Percentiles rank a stretch among this genome's conserved stretches.
Conservation (phyloP, 176 grass and related monocot species). For the Oryza glaberrima region DNA sequence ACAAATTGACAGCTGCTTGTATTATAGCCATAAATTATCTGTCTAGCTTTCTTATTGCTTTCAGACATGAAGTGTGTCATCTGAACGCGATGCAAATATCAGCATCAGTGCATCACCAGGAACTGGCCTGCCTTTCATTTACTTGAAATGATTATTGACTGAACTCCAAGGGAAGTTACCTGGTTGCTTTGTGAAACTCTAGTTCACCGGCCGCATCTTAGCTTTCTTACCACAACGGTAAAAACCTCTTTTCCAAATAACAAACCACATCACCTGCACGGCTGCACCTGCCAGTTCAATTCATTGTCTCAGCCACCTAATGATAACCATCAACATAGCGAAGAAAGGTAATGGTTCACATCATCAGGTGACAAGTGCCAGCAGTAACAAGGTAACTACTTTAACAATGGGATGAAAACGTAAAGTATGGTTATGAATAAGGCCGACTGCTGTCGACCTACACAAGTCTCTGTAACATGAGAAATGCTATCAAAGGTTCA, state of each 20-base stretch:
- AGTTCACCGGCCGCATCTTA: neutral
- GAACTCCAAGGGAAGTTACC: neutral
- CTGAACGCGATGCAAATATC: neutral
- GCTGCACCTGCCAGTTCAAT: neutral
- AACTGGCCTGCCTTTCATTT: neutral
- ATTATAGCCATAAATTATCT: neutral
- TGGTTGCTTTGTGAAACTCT: neutral
- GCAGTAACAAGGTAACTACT: neutral
- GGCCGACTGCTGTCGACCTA: slow-evolving; percentile 26
- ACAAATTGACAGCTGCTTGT: neutral
- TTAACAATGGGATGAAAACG: neutral
- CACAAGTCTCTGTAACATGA: neutral
- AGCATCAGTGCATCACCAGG: neutral
- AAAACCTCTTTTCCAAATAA: neutral
- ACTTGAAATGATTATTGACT: neutral
- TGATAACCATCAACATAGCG: neutral
- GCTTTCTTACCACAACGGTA: neutral
- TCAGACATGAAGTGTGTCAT: neutral
- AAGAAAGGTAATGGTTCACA: neutral
- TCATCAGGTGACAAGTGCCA: neutral
- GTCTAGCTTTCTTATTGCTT: neutral
- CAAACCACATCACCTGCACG: neutral
- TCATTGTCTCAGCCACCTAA: neutral
- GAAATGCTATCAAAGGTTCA: neutral
- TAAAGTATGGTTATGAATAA: slow-evolving; percentile 7